Conservation (phyloP, 129 eudicot species). For the Cynara cardunculus region DNA sequence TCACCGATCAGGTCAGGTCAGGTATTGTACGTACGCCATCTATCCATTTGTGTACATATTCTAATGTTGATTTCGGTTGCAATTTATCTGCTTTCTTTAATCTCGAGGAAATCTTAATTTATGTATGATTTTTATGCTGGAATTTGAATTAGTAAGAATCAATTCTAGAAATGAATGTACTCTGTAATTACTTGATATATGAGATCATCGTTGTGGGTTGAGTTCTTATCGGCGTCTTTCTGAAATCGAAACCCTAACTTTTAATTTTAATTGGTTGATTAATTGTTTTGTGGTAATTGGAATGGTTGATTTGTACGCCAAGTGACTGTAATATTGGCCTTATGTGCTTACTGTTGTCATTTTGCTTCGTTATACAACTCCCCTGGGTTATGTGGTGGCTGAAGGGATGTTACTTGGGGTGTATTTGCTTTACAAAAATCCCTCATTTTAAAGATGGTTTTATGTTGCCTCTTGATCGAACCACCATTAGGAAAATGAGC, state of each 20-base stretch:
- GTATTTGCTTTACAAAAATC: not conserved
- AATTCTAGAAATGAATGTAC: not conserved
- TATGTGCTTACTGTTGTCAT: not conserved
- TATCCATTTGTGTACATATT: not conserved
- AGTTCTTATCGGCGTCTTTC: not conserved
- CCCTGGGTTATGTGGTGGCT: not conserved
- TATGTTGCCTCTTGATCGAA: too few species aligned
- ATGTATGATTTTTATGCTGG: not conserved
- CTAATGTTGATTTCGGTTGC: not conserved
- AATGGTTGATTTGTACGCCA: not conserved
- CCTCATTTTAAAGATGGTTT: too few species aligned
- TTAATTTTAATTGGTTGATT: not conserved
- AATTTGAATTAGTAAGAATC: not conserved
- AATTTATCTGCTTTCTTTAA: not conserved
- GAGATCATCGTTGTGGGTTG: not conserved
- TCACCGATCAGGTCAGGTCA: not conserved
- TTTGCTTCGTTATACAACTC: not conserved
- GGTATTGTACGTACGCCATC: not conserved
- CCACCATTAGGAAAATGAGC: too few species aligned
- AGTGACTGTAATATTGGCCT: not conserved
- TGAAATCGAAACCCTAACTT: not conserved
- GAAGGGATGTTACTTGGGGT: not conserved
- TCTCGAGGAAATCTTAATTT: not conserved
- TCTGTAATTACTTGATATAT: not conserved
- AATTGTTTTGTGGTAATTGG: not conserved